These are phyloP conservation scores for Yamadazyma taylorii DNA, from an alignment of 1,139 yeast genomes.

Conservation along the genomic window DNA sequence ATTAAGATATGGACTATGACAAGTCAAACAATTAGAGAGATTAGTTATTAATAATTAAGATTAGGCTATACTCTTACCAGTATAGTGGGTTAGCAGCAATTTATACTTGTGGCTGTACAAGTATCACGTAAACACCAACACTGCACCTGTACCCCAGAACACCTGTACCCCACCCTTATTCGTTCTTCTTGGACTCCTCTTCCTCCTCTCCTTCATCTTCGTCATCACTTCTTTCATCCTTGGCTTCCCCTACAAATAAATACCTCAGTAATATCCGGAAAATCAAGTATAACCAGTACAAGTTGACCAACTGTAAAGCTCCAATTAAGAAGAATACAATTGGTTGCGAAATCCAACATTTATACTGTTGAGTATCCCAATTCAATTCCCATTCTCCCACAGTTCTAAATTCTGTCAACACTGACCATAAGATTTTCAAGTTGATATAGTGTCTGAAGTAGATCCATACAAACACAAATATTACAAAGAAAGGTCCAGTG, in stretches of 20 bases:
- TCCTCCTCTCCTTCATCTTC: constrained; percentile 58
- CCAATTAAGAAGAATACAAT: constrained; percentile 76
- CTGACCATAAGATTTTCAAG: constrained; percentile 79
- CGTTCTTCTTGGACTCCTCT: background rate
- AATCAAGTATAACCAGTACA: constrained; percentile 85
- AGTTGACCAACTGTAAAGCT: constrained; percentile 81
- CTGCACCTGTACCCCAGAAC: no score
- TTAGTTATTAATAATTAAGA: no score
- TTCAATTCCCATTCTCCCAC: constrained; percentile 80
- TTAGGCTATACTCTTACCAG: no score
- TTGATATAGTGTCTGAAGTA: constrained; percentile 88
- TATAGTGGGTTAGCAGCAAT: no score
- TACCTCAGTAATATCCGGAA: constrained; percentile 72
- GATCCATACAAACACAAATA: constrained; percentile 75
- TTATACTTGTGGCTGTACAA: no score
- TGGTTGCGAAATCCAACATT: constrained; percentile 92
- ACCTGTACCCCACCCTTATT: no score
- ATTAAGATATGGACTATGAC: constrained; percentile 4
- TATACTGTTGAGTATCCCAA: constrained; percentile 93
- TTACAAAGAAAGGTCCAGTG: constrained; percentile 64
- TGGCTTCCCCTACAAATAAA: constrained; percentile 55
- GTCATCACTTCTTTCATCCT: constrained; percentile 90
- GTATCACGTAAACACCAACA: no score
- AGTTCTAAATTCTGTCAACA: constrained; percentile 79
- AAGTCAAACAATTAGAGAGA: no score